A percentile compares a stretch with the other conserved stretches of the same genome.
phyloP scores from a whole-genome alignment of 768 basidiomycete genomes.

The Tulasnella sp. region DNA sequence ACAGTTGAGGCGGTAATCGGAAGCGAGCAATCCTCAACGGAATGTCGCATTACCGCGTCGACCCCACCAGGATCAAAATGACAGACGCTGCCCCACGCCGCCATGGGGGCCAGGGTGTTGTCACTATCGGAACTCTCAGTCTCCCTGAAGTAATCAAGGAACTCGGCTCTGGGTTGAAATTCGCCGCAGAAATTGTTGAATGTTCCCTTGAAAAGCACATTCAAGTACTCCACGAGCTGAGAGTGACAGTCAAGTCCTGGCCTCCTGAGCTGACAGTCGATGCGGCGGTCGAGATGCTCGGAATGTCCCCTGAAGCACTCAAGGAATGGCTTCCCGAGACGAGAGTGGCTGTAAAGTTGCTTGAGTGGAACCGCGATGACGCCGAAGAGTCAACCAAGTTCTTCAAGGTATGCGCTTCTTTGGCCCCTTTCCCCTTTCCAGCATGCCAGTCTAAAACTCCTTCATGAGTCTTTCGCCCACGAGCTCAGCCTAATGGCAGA shows the following conservation, averaged over 20 bases:
- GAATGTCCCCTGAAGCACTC: not conserved
- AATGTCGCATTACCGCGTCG: not conserved
- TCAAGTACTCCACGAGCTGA: not conserved
- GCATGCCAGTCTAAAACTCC: not conserved
- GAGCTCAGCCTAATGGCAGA: not conserved
- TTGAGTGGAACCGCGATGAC: not conserved
- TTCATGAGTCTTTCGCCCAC: not conserved
- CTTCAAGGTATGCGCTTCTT: not conserved
- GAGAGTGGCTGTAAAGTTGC: not conserved
- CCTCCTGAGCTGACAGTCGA: too few species aligned
- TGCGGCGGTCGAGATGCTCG: too few species aligned
- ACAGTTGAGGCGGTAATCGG: not conserved
- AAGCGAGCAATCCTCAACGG: not conserved
- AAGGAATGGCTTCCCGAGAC: not conserved
- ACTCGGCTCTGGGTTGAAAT: not conserved
- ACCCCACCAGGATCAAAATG: not conserved
- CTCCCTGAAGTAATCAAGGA: not conserved
- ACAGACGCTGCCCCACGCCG: not conserved
- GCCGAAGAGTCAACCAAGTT: not conserved
- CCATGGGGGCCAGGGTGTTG: not conserved
- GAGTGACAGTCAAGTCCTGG: too few species aligned
- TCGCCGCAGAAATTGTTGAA: too few species aligned
- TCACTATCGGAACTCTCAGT: not conserved
- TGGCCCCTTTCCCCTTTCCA: not conserved
- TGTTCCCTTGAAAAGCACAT: not conserved